Percentiles rank a stretch among this genome's conserved stretches.
Conservation (phyloP, 23 red algal species). For the Gracilaria vermiculophylla region DNA sequence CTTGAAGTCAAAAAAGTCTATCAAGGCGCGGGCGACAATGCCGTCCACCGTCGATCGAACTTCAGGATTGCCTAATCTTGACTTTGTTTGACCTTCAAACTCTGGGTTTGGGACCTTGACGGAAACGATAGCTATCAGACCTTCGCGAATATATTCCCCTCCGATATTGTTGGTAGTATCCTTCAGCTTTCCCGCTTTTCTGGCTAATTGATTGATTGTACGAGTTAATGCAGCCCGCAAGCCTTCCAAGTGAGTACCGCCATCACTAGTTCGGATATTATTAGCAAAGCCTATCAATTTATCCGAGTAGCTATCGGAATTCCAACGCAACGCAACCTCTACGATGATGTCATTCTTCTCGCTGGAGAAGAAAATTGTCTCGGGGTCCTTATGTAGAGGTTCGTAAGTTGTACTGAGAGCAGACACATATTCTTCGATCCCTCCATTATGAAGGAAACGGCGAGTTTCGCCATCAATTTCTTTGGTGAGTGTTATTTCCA, state of each 20-base stretch:
- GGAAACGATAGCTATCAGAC: slow-evolving; percentile 87
- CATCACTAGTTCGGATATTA: slow-evolving; percentile 93
- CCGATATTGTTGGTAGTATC: slow-evolving; percentile 63
- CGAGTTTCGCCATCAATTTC: slow-evolving; percentile 35
- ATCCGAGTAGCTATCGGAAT: slow-evolving; percentile 82
- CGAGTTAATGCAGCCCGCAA: slow-evolving; percentile 82
- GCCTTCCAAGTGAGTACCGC: slow-evolving; percentile 93
- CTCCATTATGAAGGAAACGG: slow-evolving; percentile 58
- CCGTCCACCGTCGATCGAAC: slow-evolving; percentile 79
- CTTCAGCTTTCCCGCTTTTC: slow-evolving; percentile 72
- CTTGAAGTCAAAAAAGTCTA: slow-evolving; percentile 86
- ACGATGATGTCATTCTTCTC: slow-evolving; percentile 65
- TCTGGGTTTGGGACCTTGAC: slow-evolving; percentile 99
- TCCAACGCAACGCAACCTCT: slow-evolving; percentile 91
- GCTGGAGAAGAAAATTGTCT: slow-evolving; percentile 65
- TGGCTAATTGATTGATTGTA: slow-evolving; percentile 77
- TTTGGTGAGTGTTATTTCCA: slow-evolving; percentile 76
- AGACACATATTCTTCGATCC: slow-evolving; percentile 88
- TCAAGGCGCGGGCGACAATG: slow-evolving; percentile 52
- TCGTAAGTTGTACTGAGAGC: slow-evolving; percentile 60
- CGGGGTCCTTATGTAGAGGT: slow-evolving; percentile 49
- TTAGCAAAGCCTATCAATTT: slow-evolving; percentile 93
- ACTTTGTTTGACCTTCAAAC: slow-evolving; percentile 99
- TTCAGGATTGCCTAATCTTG: slow-evolving; percentile 86
- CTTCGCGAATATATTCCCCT: slow-evolving; percentile 96